Percentiles rank a stretch among this genome's conserved stretches.
phyloP scores from a whole-genome alignment of 441 rosid genomes.

The Gossypium gossypioides region DNA sequence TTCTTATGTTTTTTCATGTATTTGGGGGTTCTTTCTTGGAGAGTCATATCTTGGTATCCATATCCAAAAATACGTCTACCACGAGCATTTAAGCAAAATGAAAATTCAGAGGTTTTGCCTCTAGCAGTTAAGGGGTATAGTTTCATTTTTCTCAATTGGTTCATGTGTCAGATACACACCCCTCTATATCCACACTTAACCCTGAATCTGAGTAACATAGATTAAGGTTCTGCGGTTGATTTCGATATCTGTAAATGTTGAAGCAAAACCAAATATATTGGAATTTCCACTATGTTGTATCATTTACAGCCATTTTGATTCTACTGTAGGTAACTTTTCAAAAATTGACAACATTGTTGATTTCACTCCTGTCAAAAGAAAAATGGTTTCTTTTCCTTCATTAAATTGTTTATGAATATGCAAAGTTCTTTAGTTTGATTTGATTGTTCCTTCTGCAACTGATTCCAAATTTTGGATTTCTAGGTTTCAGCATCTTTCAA shows the following conservation, averaged over 20 bases:
- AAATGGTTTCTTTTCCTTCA: not conserved
- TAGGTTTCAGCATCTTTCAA: constrained; percentile 27
- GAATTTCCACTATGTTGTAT: not conserved
- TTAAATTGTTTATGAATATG: not conserved
- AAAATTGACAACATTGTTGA: not conserved
- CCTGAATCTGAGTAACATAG: not conserved
- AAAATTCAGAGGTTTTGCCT: not conserved
- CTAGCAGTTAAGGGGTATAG: not conserved
- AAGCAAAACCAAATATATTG: not conserved
- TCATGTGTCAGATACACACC: not conserved
- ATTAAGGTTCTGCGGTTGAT: not conserved
- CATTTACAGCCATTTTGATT: not conserved
- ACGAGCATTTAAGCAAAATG: too few species aligned
- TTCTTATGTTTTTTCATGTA: too few species aligned
- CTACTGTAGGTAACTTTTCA: not conserved
- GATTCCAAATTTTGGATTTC: not conserved
- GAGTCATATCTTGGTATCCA: too few species aligned
- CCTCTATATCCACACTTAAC: not conserved
- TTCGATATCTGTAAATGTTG: not conserved
- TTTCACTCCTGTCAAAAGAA: not conserved
- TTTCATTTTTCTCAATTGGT: not conserved
- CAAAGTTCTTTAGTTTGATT: not conserved
- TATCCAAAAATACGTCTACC: too few species aligned
- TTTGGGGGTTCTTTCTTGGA: too few species aligned
- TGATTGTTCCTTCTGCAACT: not conserved